Evolutionary conservation across 805 yeast species (phyloP), one percentile per base, ranked within the genome.

Genomic region (Ogataea trehaloabstinens): DNA sequence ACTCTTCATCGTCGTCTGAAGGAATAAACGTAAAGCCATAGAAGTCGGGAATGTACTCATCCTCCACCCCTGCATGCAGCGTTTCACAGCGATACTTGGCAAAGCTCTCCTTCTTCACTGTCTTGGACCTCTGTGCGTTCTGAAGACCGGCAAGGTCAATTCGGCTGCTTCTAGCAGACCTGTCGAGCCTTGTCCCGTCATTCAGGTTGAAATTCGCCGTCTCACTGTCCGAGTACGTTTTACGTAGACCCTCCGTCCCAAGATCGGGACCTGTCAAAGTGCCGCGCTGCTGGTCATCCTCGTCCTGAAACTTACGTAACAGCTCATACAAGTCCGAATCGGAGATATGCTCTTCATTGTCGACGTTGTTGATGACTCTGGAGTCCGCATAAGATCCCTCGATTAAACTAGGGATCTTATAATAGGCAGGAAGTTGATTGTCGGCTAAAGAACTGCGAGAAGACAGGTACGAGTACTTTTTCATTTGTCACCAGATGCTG

Each of bases 21-120:
- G 40, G 41, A 1, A 40, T 19, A 13, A 53, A 37, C 28, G 54
- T 44, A 30, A 80, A 80, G 20, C 31, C 41, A 17, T 32, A 28
- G 16, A 85, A 65, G 34, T 82, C 85, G 0, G 91, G 91, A 12
- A 85, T 73, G 51, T 84, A 85, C 53, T 85, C 93, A 56, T 84
- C 91, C 51, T 80, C 83, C 48, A 83, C 64, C 1, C 87, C 89
- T 24, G 41, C 42, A 12, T 32, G 25, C 7, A 27, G 32, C 22
- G 28, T 16, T 36, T 16, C 15, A 25, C 17, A 13, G 21, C 34
- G 20, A 18, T 39, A 34, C 19, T n/a, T 11, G 7, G 29, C 13
- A 8, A 20, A 19, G 11, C 25, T 22, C 24, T 18, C 11, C 13
- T n/a, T 8, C 13, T 24, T 10, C 7, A 16, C 6, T 13, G 21